Evolutionary conservation across 2,329 filamentous ascomycete genomes (phyloP).

Genomic region (Trichoderma koningiopsis): DNA sequence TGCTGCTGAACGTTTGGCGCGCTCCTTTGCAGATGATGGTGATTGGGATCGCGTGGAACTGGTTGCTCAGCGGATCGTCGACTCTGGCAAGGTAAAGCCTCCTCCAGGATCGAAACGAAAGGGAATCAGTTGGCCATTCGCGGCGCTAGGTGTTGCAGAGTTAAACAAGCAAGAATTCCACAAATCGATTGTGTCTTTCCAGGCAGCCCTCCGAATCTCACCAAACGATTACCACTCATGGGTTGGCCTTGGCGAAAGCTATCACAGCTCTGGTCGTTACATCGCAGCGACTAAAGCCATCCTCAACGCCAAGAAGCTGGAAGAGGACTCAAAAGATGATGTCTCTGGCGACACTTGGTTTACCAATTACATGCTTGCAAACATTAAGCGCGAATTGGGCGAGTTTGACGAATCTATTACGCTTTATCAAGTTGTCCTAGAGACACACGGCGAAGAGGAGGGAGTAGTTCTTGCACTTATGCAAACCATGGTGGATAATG

Average conservation of each 20-base stretch:
- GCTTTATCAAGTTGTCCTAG: conserved; percentile 74
- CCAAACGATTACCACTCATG: conserved; percentile 92
- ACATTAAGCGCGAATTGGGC: conserved; percentile 90
- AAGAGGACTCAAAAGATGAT: conserved; percentile 57
- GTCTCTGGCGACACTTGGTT: conserved; percentile 80
- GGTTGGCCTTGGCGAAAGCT: conserved; percentile 96
- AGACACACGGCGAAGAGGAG: conserved; percentile 70
- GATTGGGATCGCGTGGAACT: conserved; percentile 98
- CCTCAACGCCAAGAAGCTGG: conserved; percentile 76
- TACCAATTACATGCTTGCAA: conserved; percentile 93
- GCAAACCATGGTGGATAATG: conserved; percentile 83
- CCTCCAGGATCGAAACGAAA: conserved; percentile 91
- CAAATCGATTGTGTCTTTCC: conserved; percentile 88
- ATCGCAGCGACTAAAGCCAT: conserved; percentile 94
- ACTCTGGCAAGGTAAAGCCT: conserved; percentile 90
- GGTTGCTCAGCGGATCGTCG: conserved; percentile 84
- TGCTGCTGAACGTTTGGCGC: conserved; percentile 84
- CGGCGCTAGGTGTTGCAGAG: conserved; percentile 89
- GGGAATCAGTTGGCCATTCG: conserved; percentile 94
- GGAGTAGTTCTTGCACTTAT: conserved; percentile 86
- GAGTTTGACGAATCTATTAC: conserved; percentile 81
- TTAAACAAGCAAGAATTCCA: conserved; percentile 91
- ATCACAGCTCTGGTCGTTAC: conserved; percentile 89
- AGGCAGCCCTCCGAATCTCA: conserved; percentile 80
- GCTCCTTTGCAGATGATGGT: conserved; percentile 81